Evolutionary conservation across 2,329 filamentous ascomycete genomes (phyloP).

Genomic region (Mariannaea sp.): DNA sequence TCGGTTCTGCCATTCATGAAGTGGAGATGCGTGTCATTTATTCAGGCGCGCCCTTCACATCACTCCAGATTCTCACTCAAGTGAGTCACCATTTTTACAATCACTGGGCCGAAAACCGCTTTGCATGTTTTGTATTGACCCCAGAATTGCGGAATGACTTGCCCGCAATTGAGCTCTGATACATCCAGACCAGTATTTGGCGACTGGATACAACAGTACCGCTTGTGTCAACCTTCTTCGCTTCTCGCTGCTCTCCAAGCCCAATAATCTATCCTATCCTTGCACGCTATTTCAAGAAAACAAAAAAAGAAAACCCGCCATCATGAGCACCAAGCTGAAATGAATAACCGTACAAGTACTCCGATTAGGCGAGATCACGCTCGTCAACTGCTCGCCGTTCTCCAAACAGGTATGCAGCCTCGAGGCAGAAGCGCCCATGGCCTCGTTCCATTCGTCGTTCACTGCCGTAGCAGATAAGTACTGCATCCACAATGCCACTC

Average conservation of each 20-base stretch:
- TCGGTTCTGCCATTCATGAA: neutral
- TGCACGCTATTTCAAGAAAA: constrained; percentile 15
- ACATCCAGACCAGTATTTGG: neutral
- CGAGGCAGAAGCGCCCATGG: constrained; percentile 82
- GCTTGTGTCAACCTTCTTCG: no score
- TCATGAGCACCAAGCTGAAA: constrained; percentile 14
- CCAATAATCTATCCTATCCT: constrained; percentile 33
- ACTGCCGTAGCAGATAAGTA: constrained; percentile 92
- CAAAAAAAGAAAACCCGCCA: no score
- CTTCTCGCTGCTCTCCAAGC: neutral
- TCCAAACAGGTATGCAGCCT: constrained; percentile 87
- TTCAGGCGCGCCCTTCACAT: neutral
- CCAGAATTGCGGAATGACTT: neutral
- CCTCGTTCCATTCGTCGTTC: constrained; percentile 73
- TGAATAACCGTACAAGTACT: constrained; percentile 8
- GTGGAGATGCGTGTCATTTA: no score
- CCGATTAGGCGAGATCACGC: constrained; percentile 36
- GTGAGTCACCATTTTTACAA: no score
- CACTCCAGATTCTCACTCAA: neutral
- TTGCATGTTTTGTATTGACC: neutral
- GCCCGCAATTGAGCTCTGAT: neutral
- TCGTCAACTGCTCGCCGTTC: constrained; percentile 52
- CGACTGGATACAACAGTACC: neutral
- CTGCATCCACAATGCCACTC: constrained; percentile 84
- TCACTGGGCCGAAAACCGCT: neutral